Evolutionary conservation across 805 yeast species (phyloP).

Genomic region (Candida ovalis): DNA sequence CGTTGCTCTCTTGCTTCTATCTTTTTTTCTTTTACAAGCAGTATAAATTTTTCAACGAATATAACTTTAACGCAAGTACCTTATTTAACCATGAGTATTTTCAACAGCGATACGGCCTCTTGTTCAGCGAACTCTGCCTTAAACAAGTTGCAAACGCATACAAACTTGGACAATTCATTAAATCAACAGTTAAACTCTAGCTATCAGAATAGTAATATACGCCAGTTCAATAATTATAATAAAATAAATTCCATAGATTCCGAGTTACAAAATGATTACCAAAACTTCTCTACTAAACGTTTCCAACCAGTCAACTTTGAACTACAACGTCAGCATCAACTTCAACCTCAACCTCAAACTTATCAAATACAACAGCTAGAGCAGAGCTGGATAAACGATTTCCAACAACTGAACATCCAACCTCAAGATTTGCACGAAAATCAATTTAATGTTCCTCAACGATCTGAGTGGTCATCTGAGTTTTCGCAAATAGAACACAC

Average conservation of each 20-base stretch:
- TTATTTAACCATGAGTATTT: constrained; percentile 8
- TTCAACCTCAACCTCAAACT: too few relatives aligned
- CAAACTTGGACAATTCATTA: constrained; percentile 39
- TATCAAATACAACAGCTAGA: constrained; percentile 8
- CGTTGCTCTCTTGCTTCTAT: neutral
- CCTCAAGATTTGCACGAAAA: neutral
- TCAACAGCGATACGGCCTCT: constrained; percentile 25
- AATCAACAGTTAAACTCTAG: constrained; percentile 30
- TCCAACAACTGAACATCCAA: constrained; percentile 16
- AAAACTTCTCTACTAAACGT: constrained; percentile 24
- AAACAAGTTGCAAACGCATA: constrained; percentile 37
- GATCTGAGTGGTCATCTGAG: constrained; percentile 13
- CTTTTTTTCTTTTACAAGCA: neutral
- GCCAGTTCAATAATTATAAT: constrained; percentile 9
- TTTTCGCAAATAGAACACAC: constrained; percentile 7
- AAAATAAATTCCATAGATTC: constrained; percentile 27
- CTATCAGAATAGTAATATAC: neutral
- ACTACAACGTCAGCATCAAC: neutral
- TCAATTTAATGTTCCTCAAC: neutral
- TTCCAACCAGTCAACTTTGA: neutral
- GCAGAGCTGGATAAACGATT: constrained; percentile 22
- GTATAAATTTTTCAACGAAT: neutral
- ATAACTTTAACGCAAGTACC: neutral
- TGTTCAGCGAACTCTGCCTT: constrained; percentile 47
- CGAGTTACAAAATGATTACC: constrained; percentile 37